A percentile compares a stretch with the other conserved stretches of the same genome.
phyloP scores from a whole-genome alignment of 306 rosid genomes.

The Crotalaria pallida region DNA sequence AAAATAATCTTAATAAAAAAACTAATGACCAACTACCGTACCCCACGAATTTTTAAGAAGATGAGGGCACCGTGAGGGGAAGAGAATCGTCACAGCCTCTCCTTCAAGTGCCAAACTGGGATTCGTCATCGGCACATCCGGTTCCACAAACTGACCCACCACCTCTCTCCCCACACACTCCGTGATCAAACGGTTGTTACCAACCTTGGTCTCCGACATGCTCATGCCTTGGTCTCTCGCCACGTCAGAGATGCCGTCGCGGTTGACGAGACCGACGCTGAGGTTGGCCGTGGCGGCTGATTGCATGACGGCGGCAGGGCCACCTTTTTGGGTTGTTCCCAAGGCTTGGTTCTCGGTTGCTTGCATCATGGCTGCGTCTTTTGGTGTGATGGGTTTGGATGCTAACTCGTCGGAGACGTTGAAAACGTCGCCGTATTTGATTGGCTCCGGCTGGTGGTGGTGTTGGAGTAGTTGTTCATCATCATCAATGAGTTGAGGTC shows the following conservation, averaged over 20 bases:
- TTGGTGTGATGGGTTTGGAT: constrained; percentile 33
- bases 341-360: constrained; percentile 45
- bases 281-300: constrained; percentile 44
- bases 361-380: constrained; percentile 56
- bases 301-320: constrained; percentile 66
- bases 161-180: constrained; percentile 43
- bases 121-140: constrained; percentile 22
- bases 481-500: not conserved
- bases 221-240: constrained; percentile 38
- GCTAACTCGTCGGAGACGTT: constrained; percentile 54
- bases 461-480: not conserved
- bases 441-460: no score
- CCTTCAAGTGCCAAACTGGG: constrained; percentile 26
- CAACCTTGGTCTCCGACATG: constrained; percentile 26
- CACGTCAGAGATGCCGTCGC: constrained; percentile 14
- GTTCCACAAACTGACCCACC: constrained; percentile 51
- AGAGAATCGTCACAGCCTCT: constrained; percentile 45
- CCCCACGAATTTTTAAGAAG: no score
- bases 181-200: constrained; percentile 28
- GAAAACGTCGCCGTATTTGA: constrained; percentile 63
- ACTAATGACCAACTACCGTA: no score
- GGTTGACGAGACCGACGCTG: constrained; percentile 20
- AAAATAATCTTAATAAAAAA: no score
- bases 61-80: no score
- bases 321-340: constrained; percentile 49